These are phyloP conservation scores for Xylaria intraflava DNA, from an alignment of 495 filamentous ascomycete species.

Conservation along the genomic window DNA sequence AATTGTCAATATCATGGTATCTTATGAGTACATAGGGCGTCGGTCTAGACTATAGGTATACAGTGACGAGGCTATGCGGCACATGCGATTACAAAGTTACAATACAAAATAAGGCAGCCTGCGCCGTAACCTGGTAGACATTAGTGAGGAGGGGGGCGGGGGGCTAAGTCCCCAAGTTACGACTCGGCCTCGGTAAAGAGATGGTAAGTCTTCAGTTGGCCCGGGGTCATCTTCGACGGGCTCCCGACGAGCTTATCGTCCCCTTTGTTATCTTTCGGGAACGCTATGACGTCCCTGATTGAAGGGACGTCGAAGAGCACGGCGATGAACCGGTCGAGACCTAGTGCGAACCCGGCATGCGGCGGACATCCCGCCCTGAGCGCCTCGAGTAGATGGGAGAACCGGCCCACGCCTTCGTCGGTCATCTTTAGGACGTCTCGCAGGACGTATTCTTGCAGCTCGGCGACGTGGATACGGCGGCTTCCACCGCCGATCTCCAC, in stretches of 20 bases:
- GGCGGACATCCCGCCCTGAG: constrained; percentile 89
- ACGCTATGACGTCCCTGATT: constrained; percentile 89
- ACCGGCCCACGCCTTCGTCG: constrained; percentile 61
- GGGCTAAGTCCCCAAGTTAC: background rate
- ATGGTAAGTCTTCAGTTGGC: constrained; percentile 67
- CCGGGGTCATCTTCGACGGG: constrained; percentile 57
- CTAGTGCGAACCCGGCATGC: constrained; percentile 87
- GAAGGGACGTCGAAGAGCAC: constrained; percentile 68
- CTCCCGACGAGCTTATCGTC: constrained; percentile 76
- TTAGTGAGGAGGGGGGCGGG: too few species aligned
- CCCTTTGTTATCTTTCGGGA: constrained; percentile 84
- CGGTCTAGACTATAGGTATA: too few species aligned
- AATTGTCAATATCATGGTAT: too few species aligned
- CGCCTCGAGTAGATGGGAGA: constrained; percentile 76
- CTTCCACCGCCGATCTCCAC: constrained; percentile 92
- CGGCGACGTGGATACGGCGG: constrained; percentile 81
- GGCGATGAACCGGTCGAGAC: constrained; percentile 85
- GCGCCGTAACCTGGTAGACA: too few species aligned
- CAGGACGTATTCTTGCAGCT: constrained; percentile 79
- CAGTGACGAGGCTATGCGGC: too few species aligned
- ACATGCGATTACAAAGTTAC: too few species aligned
- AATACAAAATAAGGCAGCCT: too few species aligned
- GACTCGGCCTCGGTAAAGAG: constrained; percentile 24
- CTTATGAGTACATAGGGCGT: too few species aligned
- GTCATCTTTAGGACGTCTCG: constrained; percentile 66